Evolutionary conservation across 2,329 filamentous ascomycete genomes (phyloP).

Genomic region (Didymella glomerata): DNA sequence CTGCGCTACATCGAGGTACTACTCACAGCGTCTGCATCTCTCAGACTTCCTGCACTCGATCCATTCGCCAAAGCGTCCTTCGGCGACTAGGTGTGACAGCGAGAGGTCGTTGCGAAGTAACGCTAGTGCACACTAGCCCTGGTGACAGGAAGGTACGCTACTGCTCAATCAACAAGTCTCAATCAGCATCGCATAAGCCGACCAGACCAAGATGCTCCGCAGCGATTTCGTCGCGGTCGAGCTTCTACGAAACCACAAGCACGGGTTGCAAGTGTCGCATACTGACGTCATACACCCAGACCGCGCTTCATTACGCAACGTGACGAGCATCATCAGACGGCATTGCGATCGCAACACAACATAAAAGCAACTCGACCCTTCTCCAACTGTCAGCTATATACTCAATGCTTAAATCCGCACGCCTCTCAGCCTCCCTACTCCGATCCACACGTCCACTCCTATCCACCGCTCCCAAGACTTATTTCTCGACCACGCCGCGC

Average conservation of each 20-base stretch:
- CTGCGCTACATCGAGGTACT: conserved; percentile 19
- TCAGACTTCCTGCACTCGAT: conserved; percentile 17
- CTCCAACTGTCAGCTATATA: background rate
- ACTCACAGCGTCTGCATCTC: conserved; percentile 24
- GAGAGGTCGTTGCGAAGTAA: background rate
- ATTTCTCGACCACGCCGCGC: too few relatives aligned
- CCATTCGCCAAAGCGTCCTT: conserved; percentile 2
- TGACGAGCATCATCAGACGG: background rate
- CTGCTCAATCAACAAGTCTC: background rate
- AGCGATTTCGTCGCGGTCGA: background rate
- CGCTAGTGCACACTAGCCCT: conserved; percentile 15
- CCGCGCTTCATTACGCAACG: conserved; percentile 12
- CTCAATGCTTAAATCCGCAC: conserved; percentile 16
- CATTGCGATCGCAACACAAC: conserved; percentile 1
- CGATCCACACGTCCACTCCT: conserved; percentile 8
- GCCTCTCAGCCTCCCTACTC: conserved; percentile 7
- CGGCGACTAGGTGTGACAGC: conserved; percentile 2
- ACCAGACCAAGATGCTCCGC: background rate
- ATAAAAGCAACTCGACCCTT: background rate
- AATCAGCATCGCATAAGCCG: conserved; percentile 14
- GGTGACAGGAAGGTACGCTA: conserved; percentile 17
- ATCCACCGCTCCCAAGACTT: background rate
- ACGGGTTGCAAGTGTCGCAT: conserved; percentile 2
- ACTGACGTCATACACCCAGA: conserved; percentile 21
- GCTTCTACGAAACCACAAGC: too few relatives aligned